phyloP scores from a whole-genome alignment of 768 basidiomycete species.

The Suillus lakei region DNA sequence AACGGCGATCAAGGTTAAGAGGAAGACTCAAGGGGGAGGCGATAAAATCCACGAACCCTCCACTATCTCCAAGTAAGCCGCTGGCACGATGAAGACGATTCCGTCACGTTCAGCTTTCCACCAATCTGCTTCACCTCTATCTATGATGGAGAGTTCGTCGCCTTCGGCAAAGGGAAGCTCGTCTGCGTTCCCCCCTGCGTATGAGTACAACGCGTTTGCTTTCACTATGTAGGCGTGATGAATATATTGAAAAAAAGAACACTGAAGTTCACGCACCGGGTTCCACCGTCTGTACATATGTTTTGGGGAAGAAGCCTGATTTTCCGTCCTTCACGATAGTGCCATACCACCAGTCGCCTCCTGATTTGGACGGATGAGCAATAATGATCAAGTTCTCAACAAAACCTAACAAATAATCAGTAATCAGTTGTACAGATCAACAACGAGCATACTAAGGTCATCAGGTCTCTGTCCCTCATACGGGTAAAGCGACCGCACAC shows the following conservation, averaged over 20 bases:
- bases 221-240: slow-evolving; percentile 45
- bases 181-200: slow-evolving; percentile 70
- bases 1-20: slow-evolving; percentile 50
- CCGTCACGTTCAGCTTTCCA: slow-evolving; percentile 95
- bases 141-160: slow-evolving; percentile 78
- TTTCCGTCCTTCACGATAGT: slow-evolving; percentile 64
- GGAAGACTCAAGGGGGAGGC: slow-evolving; percentile 55
- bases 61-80: slow-evolving; percentile 83
- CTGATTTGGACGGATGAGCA: slow-evolving; percentile 86
- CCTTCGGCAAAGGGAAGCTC: slow-evolving; percentile 89
- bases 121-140: slow-evolving; percentile 87
- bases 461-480: slow-evolving; percentile 88
- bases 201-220: slow-evolving; percentile 84
- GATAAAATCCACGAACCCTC: slow-evolving; percentile 82
- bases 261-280: slow-evolving; percentile 46
- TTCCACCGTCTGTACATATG: slow-evolving; percentile 78
- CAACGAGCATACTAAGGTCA: slow-evolving; percentile 69
- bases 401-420: slow-evolving; percentile 59
- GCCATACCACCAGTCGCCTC: slow-evolving; percentile 95
- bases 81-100: slow-evolving; percentile 87
- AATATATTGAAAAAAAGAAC: slow-evolving; percentile 8
- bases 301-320: slow-evolving; percentile 88
- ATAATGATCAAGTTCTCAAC: slow-evolving; percentile 75
- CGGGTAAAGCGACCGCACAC: slow-evolving; percentile 80
- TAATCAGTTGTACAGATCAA: neutral